phyloP scores from a whole-genome alignment of 371 early-diverging fungal species.

The Mortierella sp. region DNA sequence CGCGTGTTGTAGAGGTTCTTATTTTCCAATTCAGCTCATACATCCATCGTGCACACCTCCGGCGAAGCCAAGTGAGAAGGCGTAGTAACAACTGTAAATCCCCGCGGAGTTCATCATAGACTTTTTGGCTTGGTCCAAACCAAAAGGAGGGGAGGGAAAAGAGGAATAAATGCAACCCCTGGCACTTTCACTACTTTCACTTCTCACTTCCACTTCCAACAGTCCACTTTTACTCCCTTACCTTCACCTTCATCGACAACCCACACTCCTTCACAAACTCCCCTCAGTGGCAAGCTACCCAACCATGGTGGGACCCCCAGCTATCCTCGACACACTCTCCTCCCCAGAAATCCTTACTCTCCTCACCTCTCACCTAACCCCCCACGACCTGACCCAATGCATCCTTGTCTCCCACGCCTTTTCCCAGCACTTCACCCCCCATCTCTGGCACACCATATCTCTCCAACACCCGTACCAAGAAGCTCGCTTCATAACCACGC shows the following conservation, averaged over 20 bases:
- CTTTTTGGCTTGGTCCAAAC: no score
- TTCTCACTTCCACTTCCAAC: neutral
- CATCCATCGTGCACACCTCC: no score
- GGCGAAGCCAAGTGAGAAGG: no score
- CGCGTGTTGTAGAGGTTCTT: no score
- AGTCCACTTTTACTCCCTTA: neutral
- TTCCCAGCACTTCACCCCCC: constrained; percentile 5
- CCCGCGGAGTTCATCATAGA: no score
- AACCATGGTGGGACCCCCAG: neutral
- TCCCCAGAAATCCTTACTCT: neutral
- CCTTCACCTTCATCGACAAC: neutral
- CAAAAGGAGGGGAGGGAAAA: no score
- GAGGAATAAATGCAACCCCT: no score
- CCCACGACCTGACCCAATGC: constrained; percentile 13
- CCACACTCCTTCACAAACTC: neutral
- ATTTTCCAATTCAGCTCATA: no score
- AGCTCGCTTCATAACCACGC: neutral
- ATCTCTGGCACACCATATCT: constrained; percentile 15
- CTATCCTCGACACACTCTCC: constrained; percentile 5
- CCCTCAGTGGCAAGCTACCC: neutral
- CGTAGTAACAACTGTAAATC: no score
- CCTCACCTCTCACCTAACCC: neutral
- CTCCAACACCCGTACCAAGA: neutral
- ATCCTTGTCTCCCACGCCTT: constrained; percentile 12
- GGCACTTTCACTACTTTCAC: neutral